Evolutionary conservation across 23 red algal species (phyloP), one percentile per base, ranked within the genome.

Genomic region (Gracilaria vermiculophylla): DNA sequence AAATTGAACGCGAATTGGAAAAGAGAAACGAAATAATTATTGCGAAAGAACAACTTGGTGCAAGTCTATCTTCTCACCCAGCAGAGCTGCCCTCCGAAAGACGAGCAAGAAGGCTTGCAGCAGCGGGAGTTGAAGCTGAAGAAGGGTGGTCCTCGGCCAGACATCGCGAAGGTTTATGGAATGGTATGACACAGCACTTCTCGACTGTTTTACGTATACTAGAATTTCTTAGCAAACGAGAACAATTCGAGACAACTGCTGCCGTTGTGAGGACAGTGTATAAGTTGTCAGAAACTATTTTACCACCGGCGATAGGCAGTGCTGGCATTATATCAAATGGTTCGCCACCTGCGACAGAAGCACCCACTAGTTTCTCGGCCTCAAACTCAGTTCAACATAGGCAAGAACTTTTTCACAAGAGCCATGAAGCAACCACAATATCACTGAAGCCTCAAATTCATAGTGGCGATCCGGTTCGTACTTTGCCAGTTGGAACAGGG

Each of bases 11-110:
- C 21, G 67, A 73, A 24, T 47, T 73, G 67, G 39, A 48, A 28
- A 73, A 48, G 42, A 42, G 67, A 12, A 73, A 73, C 42, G 67
- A 70, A 42, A 70, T 73, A 7, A 73, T 73, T 36, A 9, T 20
- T 10, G 67, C 40, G 13, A 24, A 24, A 28, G 67, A 73, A 21
- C 65, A 44, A 42, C n/a, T 35, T 3, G 65, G 43, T n/a, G 34
- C 34, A 1, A 70, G 16, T 3, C 21, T 24, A 17, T 32, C 16
- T 24, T 35, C 58, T 32, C 58, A 64, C 29, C 29, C 67, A 47
- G 11, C 47, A 2, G 1, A 10, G 13, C 44, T 23, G 23, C 67
- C 67, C 19, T 48, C 67, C 1, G 67, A 73, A 32, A 42, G 67
- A 47, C 17, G 67, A 37, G 36, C 67, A 23, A 44, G 67, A 24